A percentile compares a stretch with the other conserved stretches of the same genome.
Evolutionary conservation across 2,329 filamentous ascomycete species (phyloP).

Genomic region (Botrytis squamosa): DNA sequence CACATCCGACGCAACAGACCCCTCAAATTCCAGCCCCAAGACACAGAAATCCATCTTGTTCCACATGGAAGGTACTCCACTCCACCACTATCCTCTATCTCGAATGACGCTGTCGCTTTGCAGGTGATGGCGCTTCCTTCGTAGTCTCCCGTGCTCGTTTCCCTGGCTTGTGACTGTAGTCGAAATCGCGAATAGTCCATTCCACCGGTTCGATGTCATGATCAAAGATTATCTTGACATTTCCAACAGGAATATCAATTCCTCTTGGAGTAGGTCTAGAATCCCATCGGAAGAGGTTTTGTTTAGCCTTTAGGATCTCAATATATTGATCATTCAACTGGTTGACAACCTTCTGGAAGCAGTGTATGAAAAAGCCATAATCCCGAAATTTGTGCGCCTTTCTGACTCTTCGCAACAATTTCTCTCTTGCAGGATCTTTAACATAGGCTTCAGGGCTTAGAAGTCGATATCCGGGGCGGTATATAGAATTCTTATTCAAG

Average conservation of each 20-base stretch:
- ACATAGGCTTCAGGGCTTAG: no score
- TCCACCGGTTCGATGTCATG: not conserved
- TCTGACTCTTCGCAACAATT: not conserved
- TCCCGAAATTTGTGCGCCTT: not conserved
- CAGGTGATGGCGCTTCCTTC: not conserved
- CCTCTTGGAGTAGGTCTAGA: not conserved
- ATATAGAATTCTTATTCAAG: not conserved
- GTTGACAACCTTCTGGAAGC: not conserved
- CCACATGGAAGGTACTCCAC: not conserved
- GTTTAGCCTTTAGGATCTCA: not conserved
- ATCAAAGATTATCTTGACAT: not conserved
- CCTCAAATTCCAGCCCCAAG: not conserved
- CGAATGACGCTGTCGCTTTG: not conserved
- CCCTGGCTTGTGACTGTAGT: not conserved
- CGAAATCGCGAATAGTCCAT: not conserved
- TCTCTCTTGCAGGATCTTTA: not conserved
- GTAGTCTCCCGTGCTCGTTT: not conserved
- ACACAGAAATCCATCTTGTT: not conserved
- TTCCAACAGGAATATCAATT: not conserved
- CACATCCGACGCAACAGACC: not conserved
- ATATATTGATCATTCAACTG: not conserved
- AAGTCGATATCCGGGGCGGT: not conserved
- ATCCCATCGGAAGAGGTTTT: constrained; percentile 1
- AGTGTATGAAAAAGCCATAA: not conserved
- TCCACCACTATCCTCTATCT: not conserved